Conservation (phyloP, 192 early-diverging fungal genomes). For the Coemansia sp. region DNA sequence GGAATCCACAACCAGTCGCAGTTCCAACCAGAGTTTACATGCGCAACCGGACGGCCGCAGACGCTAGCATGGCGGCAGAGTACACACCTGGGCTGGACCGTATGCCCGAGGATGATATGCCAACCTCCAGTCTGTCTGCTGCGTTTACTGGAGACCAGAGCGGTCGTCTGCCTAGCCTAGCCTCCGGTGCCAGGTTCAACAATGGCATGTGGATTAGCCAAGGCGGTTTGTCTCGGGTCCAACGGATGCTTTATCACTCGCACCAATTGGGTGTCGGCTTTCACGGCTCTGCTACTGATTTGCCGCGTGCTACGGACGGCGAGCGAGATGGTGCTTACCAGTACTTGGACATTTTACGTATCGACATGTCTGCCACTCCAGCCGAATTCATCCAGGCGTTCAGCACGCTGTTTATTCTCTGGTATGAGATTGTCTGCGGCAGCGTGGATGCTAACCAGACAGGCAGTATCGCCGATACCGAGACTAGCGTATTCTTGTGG, state of each 20-base stretch:
- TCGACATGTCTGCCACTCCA: conserved; percentile 21
- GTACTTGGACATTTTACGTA: conserved; percentile 32
- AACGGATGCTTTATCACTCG: conserved; percentile 7
- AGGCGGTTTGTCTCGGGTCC: conserved; percentile 30
- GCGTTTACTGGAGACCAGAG: not conserved
- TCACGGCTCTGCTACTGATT: not conserved
- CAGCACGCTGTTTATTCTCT: conserved; percentile 34
- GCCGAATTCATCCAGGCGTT: conserved; percentile 42
- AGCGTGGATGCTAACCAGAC: not conserved
- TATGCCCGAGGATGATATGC: not conserved
- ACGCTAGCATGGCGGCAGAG: not conserved
- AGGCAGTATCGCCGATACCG: not conserved
- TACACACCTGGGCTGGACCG: not conserved
- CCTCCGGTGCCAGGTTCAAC: conserved; percentile 34
- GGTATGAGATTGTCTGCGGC: conserved; percentile 10
- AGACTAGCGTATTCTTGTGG: conserved; percentile 33
- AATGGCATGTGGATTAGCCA: conserved; percentile 40
- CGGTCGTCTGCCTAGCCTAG: not conserved
- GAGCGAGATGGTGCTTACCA: not conserved
- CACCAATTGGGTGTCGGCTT: not conserved
- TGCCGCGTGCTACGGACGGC: not conserved
- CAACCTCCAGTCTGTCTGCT: not conserved
- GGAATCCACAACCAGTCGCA: conserved; percentile 9
- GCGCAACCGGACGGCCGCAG: not conserved
- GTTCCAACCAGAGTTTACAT: conserved; percentile 18